These are phyloP conservation scores for Pyricularia grisea DNA, from an alignment of 2,329 filamentous ascomycete species.

Conservation along the genomic window DNA sequence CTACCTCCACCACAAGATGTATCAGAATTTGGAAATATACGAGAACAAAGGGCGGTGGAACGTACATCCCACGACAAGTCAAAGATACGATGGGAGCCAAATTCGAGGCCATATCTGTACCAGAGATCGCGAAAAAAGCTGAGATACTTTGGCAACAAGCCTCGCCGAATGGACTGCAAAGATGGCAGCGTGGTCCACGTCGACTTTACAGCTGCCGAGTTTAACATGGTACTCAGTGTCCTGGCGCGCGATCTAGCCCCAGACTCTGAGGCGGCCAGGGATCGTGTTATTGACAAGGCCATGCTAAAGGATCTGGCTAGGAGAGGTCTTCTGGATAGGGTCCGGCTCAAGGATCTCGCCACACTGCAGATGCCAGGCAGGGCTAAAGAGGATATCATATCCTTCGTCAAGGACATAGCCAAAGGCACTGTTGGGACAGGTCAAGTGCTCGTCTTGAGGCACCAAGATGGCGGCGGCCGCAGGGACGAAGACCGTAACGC, in stretches of 20 bases:
- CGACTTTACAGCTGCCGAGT: conserved; percentile 33
- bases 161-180: background rate
- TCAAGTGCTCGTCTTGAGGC: conserved; percentile 20
- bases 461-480: conserved; percentile 18
- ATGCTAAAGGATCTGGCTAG: background rate
- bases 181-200: conserved; percentile 27
- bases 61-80: background rate
- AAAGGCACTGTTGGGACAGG: conserved; percentile 9
- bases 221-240: conserved; percentile 9
- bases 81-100: background rate
- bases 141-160: background rate
- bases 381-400: conserved; percentile 21
- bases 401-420: conserved; percentile 26
- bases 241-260: background rate
- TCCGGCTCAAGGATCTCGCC: background rate
- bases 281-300: background rate
- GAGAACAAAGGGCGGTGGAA: background rate
- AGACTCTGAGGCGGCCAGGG: background rate
- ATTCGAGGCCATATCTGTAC: background rate
- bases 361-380: conserved; percentile 14
- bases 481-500: conserved; percentile 18
- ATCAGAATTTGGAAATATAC: background rate
- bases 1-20: background rate
- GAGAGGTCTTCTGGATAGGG: background rate
- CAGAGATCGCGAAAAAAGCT: background rate